Conservation (phyloP, 345 rosid species). For the Brassica rapa region DNA sequence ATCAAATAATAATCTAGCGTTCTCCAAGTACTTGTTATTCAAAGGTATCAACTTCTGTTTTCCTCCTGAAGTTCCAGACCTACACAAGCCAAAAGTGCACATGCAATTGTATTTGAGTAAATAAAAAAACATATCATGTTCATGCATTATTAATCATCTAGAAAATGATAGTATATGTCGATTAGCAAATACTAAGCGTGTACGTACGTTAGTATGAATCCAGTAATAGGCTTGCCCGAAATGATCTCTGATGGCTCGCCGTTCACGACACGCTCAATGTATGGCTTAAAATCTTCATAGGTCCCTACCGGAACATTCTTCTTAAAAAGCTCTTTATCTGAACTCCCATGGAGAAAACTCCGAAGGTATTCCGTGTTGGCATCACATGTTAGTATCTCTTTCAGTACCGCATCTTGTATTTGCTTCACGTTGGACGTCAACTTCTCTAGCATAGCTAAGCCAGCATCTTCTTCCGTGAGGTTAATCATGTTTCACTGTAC, state of each 20-base stretch:
- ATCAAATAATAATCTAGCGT: not conserved
- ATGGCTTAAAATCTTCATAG: not conserved
- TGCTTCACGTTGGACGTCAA: not conserved
- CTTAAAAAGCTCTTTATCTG: not conserved
- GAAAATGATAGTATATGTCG: not conserved
- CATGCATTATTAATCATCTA: not conserved
- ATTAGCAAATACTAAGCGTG: not conserved
- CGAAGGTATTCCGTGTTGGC: not conserved
- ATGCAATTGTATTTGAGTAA: not conserved
- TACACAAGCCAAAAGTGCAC: not conserved
- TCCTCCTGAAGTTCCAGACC: conserved; percentile 1
- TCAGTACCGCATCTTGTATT: not conserved
- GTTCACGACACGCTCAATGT: not conserved
- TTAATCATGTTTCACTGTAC: not conserved
- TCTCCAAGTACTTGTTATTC: not conserved
- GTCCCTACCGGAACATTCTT: not conserved
- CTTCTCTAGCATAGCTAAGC: not conserved
- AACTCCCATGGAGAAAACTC: not conserved
- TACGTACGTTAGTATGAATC: not conserved
- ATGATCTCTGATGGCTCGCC: not conserved
- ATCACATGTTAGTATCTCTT: not conserved
- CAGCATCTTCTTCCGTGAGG: not conserved
- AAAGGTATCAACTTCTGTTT: not conserved
- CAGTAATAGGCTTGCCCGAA: not conserved
- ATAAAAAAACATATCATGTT: not conserved